These are phyloP conservation scores for Mucor sp. DNA, from an alignment of 371 early-diverging fungal genomes.

Conservation along the genomic window DNA sequence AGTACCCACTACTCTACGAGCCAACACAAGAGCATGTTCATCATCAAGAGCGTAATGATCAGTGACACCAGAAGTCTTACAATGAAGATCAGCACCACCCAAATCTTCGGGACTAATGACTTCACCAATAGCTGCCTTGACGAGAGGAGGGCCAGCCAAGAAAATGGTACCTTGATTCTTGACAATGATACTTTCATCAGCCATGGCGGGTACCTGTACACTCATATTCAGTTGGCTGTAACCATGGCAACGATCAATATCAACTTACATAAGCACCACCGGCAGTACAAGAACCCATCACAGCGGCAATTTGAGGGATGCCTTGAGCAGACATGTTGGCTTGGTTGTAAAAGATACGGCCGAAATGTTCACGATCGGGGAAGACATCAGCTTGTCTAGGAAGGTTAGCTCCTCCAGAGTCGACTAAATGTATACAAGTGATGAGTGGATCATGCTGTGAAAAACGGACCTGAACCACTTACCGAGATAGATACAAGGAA, in stretches of 20 bases:
- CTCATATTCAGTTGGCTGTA: not conserved
- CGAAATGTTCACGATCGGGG: conserved; percentile 98
- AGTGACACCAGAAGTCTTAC: conserved; percentile 93
- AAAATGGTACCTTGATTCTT: conserved; percentile 97
- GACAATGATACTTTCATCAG: conserved; percentile 97
- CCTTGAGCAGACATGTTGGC: conserved; percentile 85
- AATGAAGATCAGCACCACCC: conserved; percentile 97
- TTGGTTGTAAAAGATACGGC: conserved; percentile 97
- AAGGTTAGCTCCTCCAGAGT: conserved; percentile 97
- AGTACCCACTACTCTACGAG: conserved; percentile 83
- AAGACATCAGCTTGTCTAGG: conserved; percentile 97
- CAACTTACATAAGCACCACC: conserved; percentile 89
- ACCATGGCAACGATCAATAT: not conserved
- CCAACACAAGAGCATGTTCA: conserved; percentile 89
- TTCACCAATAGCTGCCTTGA: conserved; percentile 98
- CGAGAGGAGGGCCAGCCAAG: conserved; percentile 95
- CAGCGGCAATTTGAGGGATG: conserved; percentile 96
- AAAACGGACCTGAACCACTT: conserved; percentile 1
- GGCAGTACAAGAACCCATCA: conserved; percentile 98
- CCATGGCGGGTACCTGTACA: conserved; percentile 87
- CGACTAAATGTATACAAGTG: conserved; percentile 56
- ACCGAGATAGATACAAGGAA: conserved; percentile 96
- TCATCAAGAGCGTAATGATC: conserved; percentile 95
- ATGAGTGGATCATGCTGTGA: not conserved
- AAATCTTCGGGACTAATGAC: conserved; percentile 93